These are phyloP conservation scores for Trypanosoma caninum DNA, from an alignment of 208 protist genomes.

Conservation along the genomic window DNA sequence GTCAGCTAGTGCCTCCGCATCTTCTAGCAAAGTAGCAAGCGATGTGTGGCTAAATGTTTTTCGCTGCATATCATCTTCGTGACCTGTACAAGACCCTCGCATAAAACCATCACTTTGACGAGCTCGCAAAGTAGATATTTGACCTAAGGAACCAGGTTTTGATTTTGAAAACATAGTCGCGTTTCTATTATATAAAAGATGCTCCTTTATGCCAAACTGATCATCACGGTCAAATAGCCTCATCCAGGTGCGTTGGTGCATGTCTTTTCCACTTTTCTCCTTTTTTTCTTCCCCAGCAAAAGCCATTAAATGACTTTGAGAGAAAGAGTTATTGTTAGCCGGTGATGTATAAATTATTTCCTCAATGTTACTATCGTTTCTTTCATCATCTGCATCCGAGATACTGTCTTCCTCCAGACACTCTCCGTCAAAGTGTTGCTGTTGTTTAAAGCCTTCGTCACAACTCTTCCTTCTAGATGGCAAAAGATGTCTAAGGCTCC, in stretches of 20 bases:
- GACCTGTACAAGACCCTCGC: neutral
- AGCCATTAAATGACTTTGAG: neutral
- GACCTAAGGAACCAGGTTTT: neutral
- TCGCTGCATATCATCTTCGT: neutral
- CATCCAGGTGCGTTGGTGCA: neutral
- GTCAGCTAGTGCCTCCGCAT: constrained; percentile 4
- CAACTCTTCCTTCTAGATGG: no score
- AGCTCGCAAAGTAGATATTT: neutral
- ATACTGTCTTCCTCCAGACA: constrained; percentile 17
- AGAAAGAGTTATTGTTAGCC: neutral
- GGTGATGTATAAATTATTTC: no score
- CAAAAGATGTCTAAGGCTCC: constrained; percentile 42
- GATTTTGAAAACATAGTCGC: neutral
- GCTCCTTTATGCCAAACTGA: neutral
- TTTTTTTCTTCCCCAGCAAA: neutral
- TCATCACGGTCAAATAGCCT: constrained; percentile 12
- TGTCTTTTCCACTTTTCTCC: neutral
- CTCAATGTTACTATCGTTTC: constrained; percentile 8
- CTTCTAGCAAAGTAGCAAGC: constrained; percentile 12
- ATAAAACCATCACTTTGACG: neutral
- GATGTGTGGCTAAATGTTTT: neutral
- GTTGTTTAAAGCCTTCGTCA: no score
- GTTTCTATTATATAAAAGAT: neutral
- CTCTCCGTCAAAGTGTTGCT: neutral
- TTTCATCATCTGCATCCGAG: constrained; percentile 34